Evolutionary conservation across 2,329 filamentous ascomycete species (phyloP).

Genomic region (Coniochaeta sp.): DNA sequence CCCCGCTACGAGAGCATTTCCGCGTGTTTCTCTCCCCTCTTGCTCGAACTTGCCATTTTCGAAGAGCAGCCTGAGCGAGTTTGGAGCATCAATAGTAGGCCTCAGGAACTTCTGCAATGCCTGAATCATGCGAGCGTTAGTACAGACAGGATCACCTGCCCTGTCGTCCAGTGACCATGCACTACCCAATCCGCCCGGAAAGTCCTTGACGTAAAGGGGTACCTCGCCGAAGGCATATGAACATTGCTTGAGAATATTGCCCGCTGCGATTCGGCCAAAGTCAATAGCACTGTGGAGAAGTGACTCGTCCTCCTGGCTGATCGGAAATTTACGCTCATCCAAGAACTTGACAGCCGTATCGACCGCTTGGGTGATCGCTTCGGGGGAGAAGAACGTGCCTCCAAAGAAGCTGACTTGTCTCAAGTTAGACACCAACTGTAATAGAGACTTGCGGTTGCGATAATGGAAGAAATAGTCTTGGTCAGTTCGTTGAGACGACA

Average conservation of each 20-base stretch:
- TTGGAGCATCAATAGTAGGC: conserved; percentile 32
- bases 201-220: conserved; percentile 61
- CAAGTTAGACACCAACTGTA: conserved; percentile 67
- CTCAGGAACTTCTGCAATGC: conserved; percentile 45
- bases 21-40: conserved; percentile 18
- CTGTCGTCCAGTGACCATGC: conserved; percentile 61
- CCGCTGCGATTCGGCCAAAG: conserved; percentile 51
- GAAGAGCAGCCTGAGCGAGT: conserved; percentile 38
- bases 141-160: conserved; percentile 41
- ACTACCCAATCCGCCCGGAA: conserved; percentile 51
- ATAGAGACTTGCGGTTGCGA: conserved; percentile 58
- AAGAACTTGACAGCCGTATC: conserved; percentile 63
- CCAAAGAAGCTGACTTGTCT: conserved; percentile 80
- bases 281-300: conserved; percentile 58
- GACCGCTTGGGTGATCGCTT: conserved; percentile 56
- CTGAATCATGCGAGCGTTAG: conserved; percentile 40
- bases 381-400: conserved; percentile 64
- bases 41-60: conserved; percentile 34
- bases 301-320: conserved; percentile 51
- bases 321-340: conserved; percentile 47
- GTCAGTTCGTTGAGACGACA: conserved; percentile 79
- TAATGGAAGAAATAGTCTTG: conserved; percentile 85
- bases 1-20: not conserved
- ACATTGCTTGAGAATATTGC: conserved; percentile 55
- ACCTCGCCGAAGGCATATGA: conserved; percentile 70